Conservation (phyloP, 305 asterid genomes). For the Fraxinus nigra region DNA sequence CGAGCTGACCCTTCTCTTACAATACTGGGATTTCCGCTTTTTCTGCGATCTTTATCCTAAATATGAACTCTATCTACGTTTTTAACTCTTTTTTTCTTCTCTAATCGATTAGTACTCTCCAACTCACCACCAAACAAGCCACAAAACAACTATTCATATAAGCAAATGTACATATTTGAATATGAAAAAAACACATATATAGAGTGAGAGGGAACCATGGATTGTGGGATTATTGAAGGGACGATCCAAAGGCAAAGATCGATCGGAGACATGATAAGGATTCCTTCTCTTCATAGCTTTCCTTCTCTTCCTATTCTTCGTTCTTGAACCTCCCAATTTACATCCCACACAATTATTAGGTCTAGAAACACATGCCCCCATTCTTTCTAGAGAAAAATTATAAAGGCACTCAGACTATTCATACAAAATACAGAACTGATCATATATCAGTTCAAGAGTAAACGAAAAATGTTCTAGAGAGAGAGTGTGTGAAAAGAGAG, state of each 20-base stretch:
- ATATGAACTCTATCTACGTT: not conserved
- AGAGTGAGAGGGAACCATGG: constrained; percentile 41
- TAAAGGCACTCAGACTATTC: not conserved
- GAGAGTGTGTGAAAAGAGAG: constrained; percentile 33
- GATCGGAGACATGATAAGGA: constrained; percentile 56
- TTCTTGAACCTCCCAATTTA: constrained; percentile 32
- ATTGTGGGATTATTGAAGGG: constrained; percentile 48
- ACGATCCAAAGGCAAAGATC: constrained; percentile 21
- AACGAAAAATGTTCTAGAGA: constrained; percentile 17
- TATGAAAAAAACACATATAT: not conserved
- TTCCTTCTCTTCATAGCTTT: constrained; percentile 45
- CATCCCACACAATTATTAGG: constrained; percentile 37
- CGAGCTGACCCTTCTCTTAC: not conserved
- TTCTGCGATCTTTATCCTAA: not conserved
- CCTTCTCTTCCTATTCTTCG: constrained; percentile 46
- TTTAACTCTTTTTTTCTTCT: not conserved
- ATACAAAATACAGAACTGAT: constrained; percentile 11
- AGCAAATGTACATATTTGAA: not conserved
- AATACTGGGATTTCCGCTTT: not conserved
- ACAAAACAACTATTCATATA: not conserved
- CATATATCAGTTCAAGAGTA: constrained; percentile 16
- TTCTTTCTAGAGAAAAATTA: constrained; percentile 11
- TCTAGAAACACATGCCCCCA: constrained; percentile 53
- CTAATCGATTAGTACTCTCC: not conserved
- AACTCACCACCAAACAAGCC: not conserved